Conservation (phyloP, 202 grass and related monocot species). For the Setaria italica region DNA sequence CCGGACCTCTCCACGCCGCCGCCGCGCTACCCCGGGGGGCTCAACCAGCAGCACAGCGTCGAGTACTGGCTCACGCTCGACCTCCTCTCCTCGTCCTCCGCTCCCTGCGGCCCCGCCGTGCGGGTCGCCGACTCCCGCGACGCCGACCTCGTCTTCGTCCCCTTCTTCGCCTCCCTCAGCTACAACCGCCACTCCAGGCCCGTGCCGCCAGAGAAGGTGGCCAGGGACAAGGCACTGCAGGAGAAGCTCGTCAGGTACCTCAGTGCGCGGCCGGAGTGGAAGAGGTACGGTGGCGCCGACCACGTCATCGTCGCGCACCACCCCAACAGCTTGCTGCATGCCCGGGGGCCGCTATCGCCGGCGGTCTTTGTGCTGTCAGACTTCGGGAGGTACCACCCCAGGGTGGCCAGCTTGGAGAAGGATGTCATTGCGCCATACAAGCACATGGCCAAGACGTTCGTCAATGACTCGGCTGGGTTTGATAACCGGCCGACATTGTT, state of each 20-base stretch:
- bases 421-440: constrained; percentile 88
- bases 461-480: constrained; percentile 72
- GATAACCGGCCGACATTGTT: constrained; percentile 71
- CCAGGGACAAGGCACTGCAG: constrained; percentile 68
- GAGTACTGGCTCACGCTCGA: constrained; percentile 96
- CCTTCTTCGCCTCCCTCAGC: constrained; percentile 89
- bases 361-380: constrained; percentile 81
- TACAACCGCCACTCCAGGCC: constrained; percentile 72
- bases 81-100: constrained; percentile 62
- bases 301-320: constrained; percentile 93
- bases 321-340: constrained; percentile 80
- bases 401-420: constrained; percentile 85
- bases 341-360: constrained; percentile 52
- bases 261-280: constrained; percentile 63
- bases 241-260: constrained; percentile 79
- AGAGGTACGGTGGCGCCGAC: constrained; percentile 71
- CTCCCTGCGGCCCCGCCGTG: constrained; percentile 53
- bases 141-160: constrained; percentile 88
- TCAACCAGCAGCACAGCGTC: constrained; percentile 96
- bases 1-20: constrained; percentile 57
- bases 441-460: constrained; percentile 73
- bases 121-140: constrained; percentile 63
- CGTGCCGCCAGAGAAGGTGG: constrained; percentile 59
- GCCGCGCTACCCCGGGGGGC: constrained; percentile 77
- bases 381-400: constrained; percentile 87